Evolutionary conservation across 2,329 filamentous ascomycete species (phyloP).

Genomic region (Boeremia exigua): DNA sequence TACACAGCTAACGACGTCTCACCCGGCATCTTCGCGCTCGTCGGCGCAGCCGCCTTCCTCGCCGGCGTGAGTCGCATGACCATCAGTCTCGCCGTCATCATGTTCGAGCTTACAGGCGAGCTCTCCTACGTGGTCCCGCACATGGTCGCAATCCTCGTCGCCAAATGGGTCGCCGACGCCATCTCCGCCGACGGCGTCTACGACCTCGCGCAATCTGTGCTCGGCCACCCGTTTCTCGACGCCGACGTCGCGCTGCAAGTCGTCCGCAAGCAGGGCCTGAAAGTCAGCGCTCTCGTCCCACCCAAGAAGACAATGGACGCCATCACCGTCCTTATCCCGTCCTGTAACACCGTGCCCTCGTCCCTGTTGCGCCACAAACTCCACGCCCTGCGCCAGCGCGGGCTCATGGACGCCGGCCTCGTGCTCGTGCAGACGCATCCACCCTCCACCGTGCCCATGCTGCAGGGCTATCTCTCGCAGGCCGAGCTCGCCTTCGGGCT

Average conservation of each 20-base stretch:
- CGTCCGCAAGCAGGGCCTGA: slow-evolving; percentile 48
- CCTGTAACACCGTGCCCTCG: slow-evolving; percentile 52
- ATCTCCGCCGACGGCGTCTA: slow-evolving; percentile 63
- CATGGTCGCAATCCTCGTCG: slow-evolving; percentile 65
- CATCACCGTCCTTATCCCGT: slow-evolving; percentile 59
- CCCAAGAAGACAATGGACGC: slow-evolving; percentile 62
- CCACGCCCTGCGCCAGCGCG: slow-evolving; percentile 56
- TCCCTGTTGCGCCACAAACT: slow-evolving; percentile 53
- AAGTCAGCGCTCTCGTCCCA: slow-evolving; percentile 59
- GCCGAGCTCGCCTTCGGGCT: slow-evolving; percentile 61
- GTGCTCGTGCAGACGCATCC: slow-evolving; percentile 56
- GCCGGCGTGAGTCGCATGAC: slow-evolving; percentile 66
- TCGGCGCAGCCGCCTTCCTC: slow-evolving; percentile 64
- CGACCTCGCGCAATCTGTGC: slow-evolving; percentile 64
- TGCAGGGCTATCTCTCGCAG: slow-evolving; percentile 63
- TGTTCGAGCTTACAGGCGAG: slow-evolving; percentile 66
- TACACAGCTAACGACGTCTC: slow-evolving; percentile 48
- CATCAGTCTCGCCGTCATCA: slow-evolving; percentile 64
- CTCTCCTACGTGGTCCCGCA: slow-evolving; percentile 64
- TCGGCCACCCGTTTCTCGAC: slow-evolving; percentile 66
- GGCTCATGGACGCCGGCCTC: slow-evolving; percentile 64
- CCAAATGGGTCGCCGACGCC: slow-evolving; percentile 65
- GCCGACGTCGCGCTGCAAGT: slow-evolving; percentile 55
- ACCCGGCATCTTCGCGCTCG: slow-evolving; percentile 66
- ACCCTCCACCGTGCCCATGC: slow-evolving; percentile 40